A percentile compares a stretch with the other conserved stretches of the same genome.
phyloP scores from a whole-genome alignment of 2,329 filamentous ascomycete genomes.

The Arthroderma sp. region DNA sequence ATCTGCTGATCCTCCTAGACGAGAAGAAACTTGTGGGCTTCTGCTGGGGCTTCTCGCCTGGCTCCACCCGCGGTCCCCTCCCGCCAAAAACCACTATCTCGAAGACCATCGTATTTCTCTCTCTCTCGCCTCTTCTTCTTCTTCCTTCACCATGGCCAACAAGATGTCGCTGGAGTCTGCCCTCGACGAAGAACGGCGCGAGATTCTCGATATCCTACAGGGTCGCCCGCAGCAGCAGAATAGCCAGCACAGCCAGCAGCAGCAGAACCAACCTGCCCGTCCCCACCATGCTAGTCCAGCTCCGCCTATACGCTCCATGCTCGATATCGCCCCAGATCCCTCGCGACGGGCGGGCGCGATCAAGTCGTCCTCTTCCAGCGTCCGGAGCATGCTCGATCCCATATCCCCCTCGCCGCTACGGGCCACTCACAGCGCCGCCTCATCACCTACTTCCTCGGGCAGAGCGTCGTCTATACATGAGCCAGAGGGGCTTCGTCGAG shows the following conservation, averaged over 20 bases:
- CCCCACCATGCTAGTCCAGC: slow-evolving; percentile 45
- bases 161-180: slow-evolving; percentile 64
- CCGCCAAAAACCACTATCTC: not conserved
- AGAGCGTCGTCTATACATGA: slow-evolving; percentile 21
- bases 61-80: not conserved
- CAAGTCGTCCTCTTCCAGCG: slow-evolving; percentile 11
- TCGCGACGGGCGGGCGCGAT: slow-evolving; percentile 27
- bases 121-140: not conserved
- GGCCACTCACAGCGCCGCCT: slow-evolving; percentile 22
- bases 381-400: slow-evolving; percentile 30
- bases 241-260: slow-evolving; percentile 17
- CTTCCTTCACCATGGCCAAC: slow-evolving; percentile 11
- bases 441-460: slow-evolving; percentile 23
- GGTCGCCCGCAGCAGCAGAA: slow-evolving; percentile 22
- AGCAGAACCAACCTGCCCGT: slow-evolving; percentile 30
- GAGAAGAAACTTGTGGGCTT: not conserved
- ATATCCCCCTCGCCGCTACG: slow-evolving; percentile 24
- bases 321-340: slow-evolving; percentile 44
- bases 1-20: not conserved
- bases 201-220: slow-evolving; percentile 59
- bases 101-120: not conserved
- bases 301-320: slow-evolving; percentile 58
- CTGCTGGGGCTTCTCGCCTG: not conserved
- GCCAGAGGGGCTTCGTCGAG: slow-evolving; percentile 26
- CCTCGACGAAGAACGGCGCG: slow-evolving; percentile 63